These are phyloP conservation scores for Annulohypoxylon moriforme DNA, from an alignment of 495 filamentous ascomycete genomes.

Conservation along the genomic window DNA sequence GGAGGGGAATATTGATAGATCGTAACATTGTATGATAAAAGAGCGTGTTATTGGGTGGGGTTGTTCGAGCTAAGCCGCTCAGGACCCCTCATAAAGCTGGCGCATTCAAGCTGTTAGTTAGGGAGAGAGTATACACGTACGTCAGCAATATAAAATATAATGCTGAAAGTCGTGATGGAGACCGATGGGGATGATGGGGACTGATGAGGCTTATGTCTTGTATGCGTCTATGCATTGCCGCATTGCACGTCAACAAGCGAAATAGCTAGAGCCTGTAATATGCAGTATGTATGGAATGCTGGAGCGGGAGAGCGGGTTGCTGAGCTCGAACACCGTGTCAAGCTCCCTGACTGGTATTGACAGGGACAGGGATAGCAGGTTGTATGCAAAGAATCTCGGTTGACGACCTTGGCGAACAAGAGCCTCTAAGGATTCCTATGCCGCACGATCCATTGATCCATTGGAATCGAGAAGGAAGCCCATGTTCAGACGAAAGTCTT, in stretches of 20 bases:
- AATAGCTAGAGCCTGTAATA: conserved; percentile 8
- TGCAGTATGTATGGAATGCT: conserved; percentile 20
- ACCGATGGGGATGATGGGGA: not conserved
- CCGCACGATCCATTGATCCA: conserved; percentile 31
- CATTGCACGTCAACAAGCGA: conserved; percentile 17
- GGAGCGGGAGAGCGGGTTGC: not conserved
- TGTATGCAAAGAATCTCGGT: conserved; percentile 45
- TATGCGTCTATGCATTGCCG: conserved; percentile 1
- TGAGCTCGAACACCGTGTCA: conserved; percentile 13
- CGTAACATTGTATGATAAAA: conserved; percentile 2
- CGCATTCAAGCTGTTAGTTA: not conserved
- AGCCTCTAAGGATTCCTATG: conserved; percentile 38
- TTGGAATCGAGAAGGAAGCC: conserved; percentile 22
- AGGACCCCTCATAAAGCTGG: not conserved
- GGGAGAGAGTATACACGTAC: conserved; percentile 13
- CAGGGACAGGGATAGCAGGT: conserved; percentile 38
- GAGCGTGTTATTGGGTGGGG: not conserved
- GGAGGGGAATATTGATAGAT: conserved; percentile 1
- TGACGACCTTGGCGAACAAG: conserved; percentile 45
- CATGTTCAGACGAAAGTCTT: conserved; percentile 8
- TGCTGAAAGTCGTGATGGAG: not conserved
- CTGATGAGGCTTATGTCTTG: conserved; percentile 12
- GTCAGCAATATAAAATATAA: conserved; percentile 27
- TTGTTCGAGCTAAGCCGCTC: conserved; percentile 1
- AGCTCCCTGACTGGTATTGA: conserved; percentile 17